phyloP scores from a whole-genome alignment of 441 rosid species.

The Gossypium lobatum region DNA sequence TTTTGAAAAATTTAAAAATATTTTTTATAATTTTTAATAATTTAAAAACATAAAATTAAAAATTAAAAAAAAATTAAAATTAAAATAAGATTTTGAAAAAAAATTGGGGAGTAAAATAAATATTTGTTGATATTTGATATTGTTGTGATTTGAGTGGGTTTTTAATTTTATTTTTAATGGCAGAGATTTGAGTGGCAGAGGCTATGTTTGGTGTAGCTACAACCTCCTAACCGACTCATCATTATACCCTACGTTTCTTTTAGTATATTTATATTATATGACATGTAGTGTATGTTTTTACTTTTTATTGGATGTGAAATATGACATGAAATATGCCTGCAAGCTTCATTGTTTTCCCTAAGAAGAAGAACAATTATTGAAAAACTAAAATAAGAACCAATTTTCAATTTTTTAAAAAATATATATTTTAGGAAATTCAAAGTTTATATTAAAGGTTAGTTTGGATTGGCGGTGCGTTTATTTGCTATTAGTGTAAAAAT shows the following conservation, averaged over 20 bases:
- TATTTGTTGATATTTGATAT: too few relatives aligned
- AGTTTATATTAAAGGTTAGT: too few relatives aligned
- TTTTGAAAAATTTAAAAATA: too few relatives aligned
- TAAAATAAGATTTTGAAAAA: too few relatives aligned
- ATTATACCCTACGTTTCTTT: background rate
- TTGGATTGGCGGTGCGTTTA: too few relatives aligned
- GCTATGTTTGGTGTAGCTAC: background rate
- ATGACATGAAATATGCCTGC: conserved; percentile 16
- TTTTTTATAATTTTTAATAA: too few relatives aligned
- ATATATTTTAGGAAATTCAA: too few relatives aligned
- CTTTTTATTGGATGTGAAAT: conserved; percentile 8
- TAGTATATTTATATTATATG: background rate
- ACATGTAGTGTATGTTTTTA: background rate
- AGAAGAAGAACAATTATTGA: background rate
- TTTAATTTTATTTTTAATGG: background rate
- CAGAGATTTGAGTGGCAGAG: background rate
- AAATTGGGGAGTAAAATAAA: too few relatives aligned
- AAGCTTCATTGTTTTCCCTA: background rate
- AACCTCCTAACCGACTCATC: conserved; percentile 3
- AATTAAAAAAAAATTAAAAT: too few relatives aligned
- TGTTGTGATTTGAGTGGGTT: background rate
- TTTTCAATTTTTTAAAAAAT: too few relatives aligned
- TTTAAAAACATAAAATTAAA: too few relatives aligned
- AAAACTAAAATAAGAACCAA: too few relatives aligned
- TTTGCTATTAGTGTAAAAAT: rapidly evolving